Base-by-base conservation (phyloP, 2,329 filamentous ascomycete genomes). In the Xylaria sp. region DNA sequence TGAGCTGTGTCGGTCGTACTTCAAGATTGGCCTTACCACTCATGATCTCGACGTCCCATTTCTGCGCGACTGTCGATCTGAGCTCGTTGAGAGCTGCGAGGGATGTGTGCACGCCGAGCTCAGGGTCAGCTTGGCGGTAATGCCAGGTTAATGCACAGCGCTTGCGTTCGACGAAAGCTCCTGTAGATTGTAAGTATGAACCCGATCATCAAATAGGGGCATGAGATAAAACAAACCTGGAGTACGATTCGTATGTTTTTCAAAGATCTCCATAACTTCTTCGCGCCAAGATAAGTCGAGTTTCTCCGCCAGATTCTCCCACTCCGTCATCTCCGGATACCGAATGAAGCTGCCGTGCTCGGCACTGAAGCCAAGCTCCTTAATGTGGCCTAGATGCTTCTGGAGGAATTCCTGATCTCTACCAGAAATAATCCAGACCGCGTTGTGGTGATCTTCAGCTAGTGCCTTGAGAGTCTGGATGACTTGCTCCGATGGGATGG, bases 381-480 rank as follows among this genome's bases (percentile, higher is more conserved):
- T 74, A 65, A 97, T 96, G 75, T 96, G 89, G n/a, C 93, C 94
- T 73, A 97, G 86, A 78, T 93, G 92, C 66, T 95, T 88, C 66
- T 89, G 86, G 60, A 99, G 77, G 76, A 99, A 99, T 6, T 88
- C 88, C 71, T 96, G 92, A 69, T 97, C 93, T 65, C 94, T 87
- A 9, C 94, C 94, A 56, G 91, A 96, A 70, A 99, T 97, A 72
- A 99, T 96, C 94, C 94, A 99, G n/a, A 99, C 92, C 1, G 86
- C 83, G 69, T 97, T 99, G 59, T 81, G 80, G 13, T 88, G 85
- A 71, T 97, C 91, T 0, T 88, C 81, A 0, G 92, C 89, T 48
- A 99, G 80, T 9, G 83, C 82, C 72, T 89, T 91, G 60, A 99
- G 80, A 0, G 89, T 92, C 35, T 87, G 84, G 53, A 96, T 87